Evolutionary conservation across 2,329 filamentous ascomycete genomes (phyloP), one percentile per base, ranked within the genome.

Genomic region (Grosmannia penicillata): DNA sequence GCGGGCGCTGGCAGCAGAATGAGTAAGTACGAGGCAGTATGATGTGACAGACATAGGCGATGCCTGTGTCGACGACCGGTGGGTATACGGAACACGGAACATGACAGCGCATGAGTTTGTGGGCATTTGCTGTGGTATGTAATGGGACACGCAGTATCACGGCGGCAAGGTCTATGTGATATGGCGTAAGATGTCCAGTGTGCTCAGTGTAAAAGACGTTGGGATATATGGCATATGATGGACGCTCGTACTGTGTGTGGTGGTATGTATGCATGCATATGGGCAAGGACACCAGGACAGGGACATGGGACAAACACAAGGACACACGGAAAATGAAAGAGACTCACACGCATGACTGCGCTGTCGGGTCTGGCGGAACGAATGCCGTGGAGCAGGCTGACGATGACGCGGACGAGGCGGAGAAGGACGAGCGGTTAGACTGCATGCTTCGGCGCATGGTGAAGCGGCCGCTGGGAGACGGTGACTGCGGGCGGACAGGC

Each of bases 1-100:
- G 43, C 60, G 62, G 45, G 58, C 60, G 32, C 67, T 70, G 46
- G n/a, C n/a, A n/a, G n/a, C n/a, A n/a, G n/a, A n/a, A n/a, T n/a
- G n/a, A n/a, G n/a, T n/a, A n/a, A n/a, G n/a, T n/a, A n/a, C n/a
- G n/a, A n/a, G n/a, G n/a, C n/a, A n/a, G n/a, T n/a, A n/a, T n/a
- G n/a, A n/a, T n/a, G n/a, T n/a, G n/a, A n/a, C n/a, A n/a, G n/a
- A n/a, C n/a, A n/a, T n/a, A n/a, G n/a, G n/a, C n/a, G n/a, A n/a
- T n/a, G n/a, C n/a, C n/a, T n/a, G n/a, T n/a, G n/a, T n/a, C n/a
- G n/a, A n/a, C n/a, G n/a, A n/a, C n/a, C n/a, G n/a, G n/a, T n/a
- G n/a, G n/a, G n/a, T n/a, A n/a, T n/a, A n/a, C n/a, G n/a, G n/a
- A n/a, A n/a, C n/a, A n/a, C n/a, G n/a, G n/a, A n/a, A n/a, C n/a